These are phyloP conservation scores for Beauveria brongniartii DNA, from an alignment of 2,329 filamentous ascomycete species.

Conservation along the genomic window DNA sequence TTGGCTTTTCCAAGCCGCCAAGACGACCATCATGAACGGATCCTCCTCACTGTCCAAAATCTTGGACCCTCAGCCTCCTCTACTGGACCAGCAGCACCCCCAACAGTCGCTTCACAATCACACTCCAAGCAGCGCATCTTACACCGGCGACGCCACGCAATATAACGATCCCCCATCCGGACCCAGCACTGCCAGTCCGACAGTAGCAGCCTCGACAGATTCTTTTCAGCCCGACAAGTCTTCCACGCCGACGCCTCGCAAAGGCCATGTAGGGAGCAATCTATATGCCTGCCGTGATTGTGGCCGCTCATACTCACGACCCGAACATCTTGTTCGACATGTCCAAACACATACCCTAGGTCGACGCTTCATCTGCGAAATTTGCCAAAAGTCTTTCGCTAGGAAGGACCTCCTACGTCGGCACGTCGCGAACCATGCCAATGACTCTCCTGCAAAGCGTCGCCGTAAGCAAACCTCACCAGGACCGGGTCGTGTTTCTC, in stretches of 20 bases:
- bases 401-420: conserved; percentile 46
- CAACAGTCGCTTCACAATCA: background rate
- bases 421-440: conserved; percentile 43
- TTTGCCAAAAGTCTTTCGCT: conserved; percentile 47
- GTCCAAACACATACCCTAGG: conserved; percentile 43
- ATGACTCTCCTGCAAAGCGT: conserved; percentile 39
- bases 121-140: background rate
- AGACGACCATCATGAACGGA: conserved; percentile 6
- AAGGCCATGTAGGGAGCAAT: conserved; percentile 18
- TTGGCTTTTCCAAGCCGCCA: background rate
- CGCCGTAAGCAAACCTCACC: conserved; percentile 37
- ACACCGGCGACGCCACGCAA: background rate
- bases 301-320: conserved; percentile 42
- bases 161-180: background rate
- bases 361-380: conserved; percentile 39
- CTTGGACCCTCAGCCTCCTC: conserved; percentile 5
- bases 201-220: background rate
- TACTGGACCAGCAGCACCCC: background rate
- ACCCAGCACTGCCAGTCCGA: background rate
- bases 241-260: conserved; percentile 18
- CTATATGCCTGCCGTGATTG: conserved; percentile 45
- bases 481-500: conserved; percentile 40
- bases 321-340: conserved; percentile 45
- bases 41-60: conserved; percentile 8
- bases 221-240: background rate